Evolutionary conservation across 2,329 filamentous ascomycete genomes (phyloP).

Genomic region (Microdochium paspali): DNA sequence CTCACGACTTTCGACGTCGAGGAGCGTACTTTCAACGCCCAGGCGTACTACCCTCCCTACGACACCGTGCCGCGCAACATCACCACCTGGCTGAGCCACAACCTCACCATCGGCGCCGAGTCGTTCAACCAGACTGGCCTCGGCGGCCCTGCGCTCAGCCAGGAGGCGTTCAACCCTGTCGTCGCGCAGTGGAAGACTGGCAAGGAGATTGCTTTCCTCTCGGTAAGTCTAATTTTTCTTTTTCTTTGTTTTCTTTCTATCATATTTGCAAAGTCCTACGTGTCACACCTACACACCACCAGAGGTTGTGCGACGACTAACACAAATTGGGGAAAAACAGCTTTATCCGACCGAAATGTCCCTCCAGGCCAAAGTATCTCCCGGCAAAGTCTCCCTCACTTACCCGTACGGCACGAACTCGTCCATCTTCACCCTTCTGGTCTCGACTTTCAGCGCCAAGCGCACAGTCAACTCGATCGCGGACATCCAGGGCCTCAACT

Average conservation of each 20-base stretch:
- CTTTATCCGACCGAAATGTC: constrained; percentile 28
- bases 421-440: constrained; percentile 39
- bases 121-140: constrained; percentile 45
- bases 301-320: neutral
- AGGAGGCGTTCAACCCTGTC: constrained; percentile 46
- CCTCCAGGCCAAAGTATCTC: constrained; percentile 29
- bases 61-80: constrained; percentile 49
- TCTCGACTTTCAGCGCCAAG: constrained; percentile 34
- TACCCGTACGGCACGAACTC: constrained; percentile 42
- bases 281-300: neutral
- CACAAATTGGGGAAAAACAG: constrained; percentile 1
- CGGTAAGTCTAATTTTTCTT: constrained; percentile 8
- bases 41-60: constrained; percentile 48
- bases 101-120: constrained; percentile 51
- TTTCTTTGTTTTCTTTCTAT: neutral
- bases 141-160: constrained; percentile 43
- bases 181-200: constrained; percentile 48
- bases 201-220: constrained; percentile 22
- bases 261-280: constrained; percentile 2
- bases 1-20: constrained; percentile 36
- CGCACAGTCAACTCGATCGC: constrained; percentile 32
- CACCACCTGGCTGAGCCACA: constrained; percentile 44
- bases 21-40: constrained; percentile 40
- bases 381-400: constrained; percentile 33
- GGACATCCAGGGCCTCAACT: constrained; percentile 36